phyloP scores from a whole-genome alignment of 2,329 filamentous ascomycete genomes.

The Alternaria triticina region DNA sequence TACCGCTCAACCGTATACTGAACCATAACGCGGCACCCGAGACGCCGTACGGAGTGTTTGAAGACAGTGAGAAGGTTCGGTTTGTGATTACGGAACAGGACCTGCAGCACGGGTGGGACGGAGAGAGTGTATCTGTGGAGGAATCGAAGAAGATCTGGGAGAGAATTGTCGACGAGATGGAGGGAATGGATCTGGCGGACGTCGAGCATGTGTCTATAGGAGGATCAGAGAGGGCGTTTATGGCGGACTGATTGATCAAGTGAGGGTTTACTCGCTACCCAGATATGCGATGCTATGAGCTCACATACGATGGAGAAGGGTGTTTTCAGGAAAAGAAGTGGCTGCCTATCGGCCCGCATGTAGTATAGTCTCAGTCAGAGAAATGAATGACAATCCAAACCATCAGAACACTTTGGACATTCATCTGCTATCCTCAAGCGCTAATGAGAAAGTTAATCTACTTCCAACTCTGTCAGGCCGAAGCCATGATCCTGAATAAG shows the following conservation, averaged over 20 bases:
- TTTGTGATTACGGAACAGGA: slow-evolving; percentile 13
- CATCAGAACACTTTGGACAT: not conserved
- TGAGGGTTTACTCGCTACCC: not conserved
- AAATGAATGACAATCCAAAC: not conserved
- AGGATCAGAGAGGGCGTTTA: not conserved
- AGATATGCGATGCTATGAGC: not conserved
- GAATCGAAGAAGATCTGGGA: slow-evolving; percentile 7
- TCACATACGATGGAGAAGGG: not conserved
- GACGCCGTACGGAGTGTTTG: slow-evolving; percentile 10
- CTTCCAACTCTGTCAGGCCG: not conserved
- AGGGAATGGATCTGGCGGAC: not conserved
- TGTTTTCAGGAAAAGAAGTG: not conserved
- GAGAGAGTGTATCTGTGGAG: not conserved
- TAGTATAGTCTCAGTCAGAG: not conserved
- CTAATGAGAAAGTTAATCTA: not conserved
- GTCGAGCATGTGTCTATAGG: slow-evolving; percentile 6
- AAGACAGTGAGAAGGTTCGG: not conserved
- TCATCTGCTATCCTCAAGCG: not conserved
- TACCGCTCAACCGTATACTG: slow-evolving; percentile 20
- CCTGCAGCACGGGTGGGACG: slow-evolving; percentile 11
- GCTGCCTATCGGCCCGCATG: not conserved
- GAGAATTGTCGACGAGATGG: not conserved
- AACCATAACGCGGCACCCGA: not conserved
- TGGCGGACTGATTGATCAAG: not conserved
- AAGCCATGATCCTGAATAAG: not conserved